Evolutionary conservation across 257 asterid species (phyloP).

Genomic region (Linaria vulgaris): DNA sequence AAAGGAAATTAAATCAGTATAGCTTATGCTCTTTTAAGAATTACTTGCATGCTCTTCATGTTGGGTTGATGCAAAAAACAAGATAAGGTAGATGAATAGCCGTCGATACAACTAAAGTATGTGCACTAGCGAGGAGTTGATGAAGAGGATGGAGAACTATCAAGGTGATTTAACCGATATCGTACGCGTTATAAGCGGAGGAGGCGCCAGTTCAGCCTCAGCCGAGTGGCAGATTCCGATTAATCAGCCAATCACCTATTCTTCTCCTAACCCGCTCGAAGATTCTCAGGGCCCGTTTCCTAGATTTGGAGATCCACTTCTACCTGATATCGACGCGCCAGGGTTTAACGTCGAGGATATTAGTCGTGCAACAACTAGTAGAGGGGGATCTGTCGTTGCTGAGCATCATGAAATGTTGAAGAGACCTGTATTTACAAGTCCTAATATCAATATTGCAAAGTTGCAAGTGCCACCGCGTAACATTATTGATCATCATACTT

Average conservation of each 20-base stretch:
- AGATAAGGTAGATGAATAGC: too few species aligned
- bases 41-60: constrained; percentile 26
- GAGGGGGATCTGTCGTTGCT: too few species aligned
- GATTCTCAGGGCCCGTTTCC: constrained; percentile 79
- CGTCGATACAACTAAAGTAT: too few species aligned
- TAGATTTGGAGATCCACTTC: constrained; percentile 69
- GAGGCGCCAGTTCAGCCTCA: constrained; percentile 12
- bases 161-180: constrained; percentile 85
- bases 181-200: too few species aligned
- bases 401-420: too few species aligned
- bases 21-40: too few species aligned
- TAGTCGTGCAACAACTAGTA: too few species aligned
- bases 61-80: too few species aligned
- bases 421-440: too few species aligned
- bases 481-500: constrained; percentile 22
- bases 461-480: constrained; percentile 27
- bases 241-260: constrained; percentile 24
- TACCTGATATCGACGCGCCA: constrained; percentile 25
- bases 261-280: constrained; percentile 33
- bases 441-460: too few species aligned
- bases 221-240: constrained; percentile 44
- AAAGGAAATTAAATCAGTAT: background rate
- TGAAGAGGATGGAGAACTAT: constrained; percentile 65
- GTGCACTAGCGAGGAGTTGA: constrained; percentile 37
- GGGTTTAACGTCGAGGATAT: background rate